Evolutionary conservation across 176 grass and related monocot genomes (phyloP).

Genomic region (Ensete ventricosum): DNA sequence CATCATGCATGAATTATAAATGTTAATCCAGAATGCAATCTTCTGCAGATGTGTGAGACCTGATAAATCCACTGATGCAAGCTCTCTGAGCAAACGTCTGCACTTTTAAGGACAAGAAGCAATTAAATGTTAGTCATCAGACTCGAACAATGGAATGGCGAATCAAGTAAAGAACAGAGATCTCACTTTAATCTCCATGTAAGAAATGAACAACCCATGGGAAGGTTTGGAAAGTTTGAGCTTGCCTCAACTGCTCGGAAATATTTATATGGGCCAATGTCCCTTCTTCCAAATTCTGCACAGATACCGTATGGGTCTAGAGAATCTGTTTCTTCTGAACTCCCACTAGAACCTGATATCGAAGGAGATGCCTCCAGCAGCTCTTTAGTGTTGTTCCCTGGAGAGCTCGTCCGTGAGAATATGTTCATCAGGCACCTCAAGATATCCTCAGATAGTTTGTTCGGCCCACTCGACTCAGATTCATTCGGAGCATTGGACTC

Average conservation of each 20-base stretch:
- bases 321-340: slow-evolving; percentile 39
- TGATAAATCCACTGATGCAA: slow-evolving; percentile 49
- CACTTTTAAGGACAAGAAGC: slow-evolving; percentile 11
- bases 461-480: slow-evolving; percentile 34
- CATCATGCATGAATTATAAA: slow-evolving; percentile 97
- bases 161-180: slow-evolving; percentile 1
- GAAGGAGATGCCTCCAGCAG: slow-evolving; percentile 33
- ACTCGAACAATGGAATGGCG: neutral
- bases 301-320: slow-evolving; percentile 68
- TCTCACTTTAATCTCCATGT: slow-evolving; percentile 65
- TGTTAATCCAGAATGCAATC: slow-evolving; percentile 98
- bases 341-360: slow-evolving; percentile 49
- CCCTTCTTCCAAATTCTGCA: slow-evolving; percentile 53
- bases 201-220: slow-evolving; percentile 34
- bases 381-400: slow-evolving; percentile 29
- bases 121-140: neutral
- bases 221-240: slow-evolving; percentile 37
- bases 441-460: slow-evolving; percentile 82
- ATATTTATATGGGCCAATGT: slow-evolving; percentile 67
- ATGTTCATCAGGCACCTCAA: slow-evolving; percentile 67
- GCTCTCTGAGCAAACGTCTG: slow-evolving; percentile 59
- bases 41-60: slow-evolving; percentile 84
- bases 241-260: slow-evolving; percentile 43
- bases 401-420: slow-evolving; percentile 47
- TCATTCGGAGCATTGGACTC: slow-evolving; percentile 29